These are phyloP conservation scores for Chytriomyces confervae DNA, from an alignment of 192 early-diverging fungal genomes.

Conservation along the genomic window DNA sequence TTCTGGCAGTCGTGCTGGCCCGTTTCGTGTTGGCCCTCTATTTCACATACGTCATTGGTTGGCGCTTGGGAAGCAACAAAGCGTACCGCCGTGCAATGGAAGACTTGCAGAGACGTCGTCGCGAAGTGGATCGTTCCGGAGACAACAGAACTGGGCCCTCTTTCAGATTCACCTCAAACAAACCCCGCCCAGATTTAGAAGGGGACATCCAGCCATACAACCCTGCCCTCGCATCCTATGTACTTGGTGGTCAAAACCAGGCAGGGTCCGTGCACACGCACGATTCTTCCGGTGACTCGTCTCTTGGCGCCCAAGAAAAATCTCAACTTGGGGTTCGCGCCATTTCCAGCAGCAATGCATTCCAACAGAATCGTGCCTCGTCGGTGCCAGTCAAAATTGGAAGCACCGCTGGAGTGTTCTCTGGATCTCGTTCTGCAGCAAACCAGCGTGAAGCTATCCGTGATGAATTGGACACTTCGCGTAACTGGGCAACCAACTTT, in stretches of 20 bases:
- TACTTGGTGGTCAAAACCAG: neutral
- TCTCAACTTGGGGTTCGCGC: neutral
- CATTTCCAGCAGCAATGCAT: neutral
- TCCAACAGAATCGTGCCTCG: neutral
- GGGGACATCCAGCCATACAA: constrained; percentile 29
- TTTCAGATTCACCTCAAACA: neutral
- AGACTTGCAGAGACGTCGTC: constrained; percentile 27
- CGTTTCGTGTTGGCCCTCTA: constrained; percentile 55
- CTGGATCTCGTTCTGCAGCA: constrained; percentile 31
- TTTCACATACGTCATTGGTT: constrained; percentile 53
- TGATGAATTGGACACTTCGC: constrained; percentile 22
- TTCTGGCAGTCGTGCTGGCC: constrained; percentile 49
- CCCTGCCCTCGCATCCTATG: constrained; percentile 21
- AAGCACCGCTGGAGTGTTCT: constrained; percentile 17
- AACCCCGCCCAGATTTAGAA: constrained; percentile 9
- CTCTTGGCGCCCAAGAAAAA: neutral
- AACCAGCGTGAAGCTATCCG: constrained; percentile 8
- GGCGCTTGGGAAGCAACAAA: constrained; percentile 47
- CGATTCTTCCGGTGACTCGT: neutral
- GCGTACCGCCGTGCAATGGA: constrained; percentile 36
- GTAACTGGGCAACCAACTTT: constrained; percentile 39
- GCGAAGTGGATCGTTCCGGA: constrained; percentile 19
- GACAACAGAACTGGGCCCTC: neutral
- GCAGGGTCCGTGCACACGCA: constrained; percentile 2
- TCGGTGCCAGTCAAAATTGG: neutral